Percentiles rank a stretch among this genome's conserved stretches.
These are phyloP conservation scores for Alternaria novae-zelandiae DNA, from an alignment of 2,329 filamentous ascomycete species.

Conservation along the genomic window DNA sequence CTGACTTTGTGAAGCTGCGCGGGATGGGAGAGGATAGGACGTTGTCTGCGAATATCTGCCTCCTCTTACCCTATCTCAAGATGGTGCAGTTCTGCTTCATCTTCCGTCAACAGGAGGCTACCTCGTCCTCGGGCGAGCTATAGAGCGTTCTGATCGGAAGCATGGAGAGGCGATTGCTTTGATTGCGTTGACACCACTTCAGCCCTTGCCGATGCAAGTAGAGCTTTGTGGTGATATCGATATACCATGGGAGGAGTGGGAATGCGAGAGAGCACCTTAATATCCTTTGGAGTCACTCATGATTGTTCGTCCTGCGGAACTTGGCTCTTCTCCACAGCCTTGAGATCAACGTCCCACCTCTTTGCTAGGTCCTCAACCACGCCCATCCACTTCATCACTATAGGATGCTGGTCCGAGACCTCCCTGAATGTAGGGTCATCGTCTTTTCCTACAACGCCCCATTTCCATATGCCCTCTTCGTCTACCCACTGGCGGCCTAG, in stretches of 20 bases:
- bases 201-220: background rate
- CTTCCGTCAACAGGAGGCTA: background rate
- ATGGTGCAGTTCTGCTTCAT: background rate
- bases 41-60: background rate
- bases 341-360: slow-evolving; percentile 50
- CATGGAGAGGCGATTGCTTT: background rate
- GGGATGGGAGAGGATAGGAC: background rate
- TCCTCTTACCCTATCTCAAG: background rate
- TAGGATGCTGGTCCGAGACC: slow-evolving; percentile 70
- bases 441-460: slow-evolving; percentile 55
- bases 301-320: slow-evolving; percentile 42
- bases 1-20: background rate
- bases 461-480: slow-evolving; percentile 74
- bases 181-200: background rate
- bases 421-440: slow-evolving; percentile 46
- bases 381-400: slow-evolving; percentile 67
- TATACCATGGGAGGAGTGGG: background rate
- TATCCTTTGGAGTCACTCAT: slow-evolving; percentile 9
- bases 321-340: slow-evolving; percentile 47
- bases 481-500: slow-evolving; percentile 73
- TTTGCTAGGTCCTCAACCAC: slow-evolving; percentile 52
- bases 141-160: background rate
- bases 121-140: background rate
- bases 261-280: background rate
- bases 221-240: background rate